Base-by-base conservation (phyloP, 2,329 filamentous ascomycete species). In the Aspergillus sclerotialis region DNA sequence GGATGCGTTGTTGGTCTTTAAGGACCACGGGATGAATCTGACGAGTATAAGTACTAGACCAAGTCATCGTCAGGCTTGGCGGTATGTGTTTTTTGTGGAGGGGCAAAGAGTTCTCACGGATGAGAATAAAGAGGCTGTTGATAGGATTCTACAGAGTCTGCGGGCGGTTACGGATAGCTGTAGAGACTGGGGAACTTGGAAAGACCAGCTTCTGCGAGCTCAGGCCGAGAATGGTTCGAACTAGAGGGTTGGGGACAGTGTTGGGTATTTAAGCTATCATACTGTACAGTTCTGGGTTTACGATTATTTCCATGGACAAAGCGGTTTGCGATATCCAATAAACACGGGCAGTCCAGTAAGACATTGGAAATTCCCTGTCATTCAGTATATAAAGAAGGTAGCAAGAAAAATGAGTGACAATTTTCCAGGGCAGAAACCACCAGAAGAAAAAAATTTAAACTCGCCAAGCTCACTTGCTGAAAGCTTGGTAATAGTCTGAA, bases 71-170 rank as follows among this genome's bases (percentile, higher is more conserved):
- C 65, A 69, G 46, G 78, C 83, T 13, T 96, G 94, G 76, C 80
- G 93, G 57, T 96, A 96, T 64, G 76, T 95, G 24, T 95, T 96
- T 65, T 89, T 96, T 55, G 80, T 95, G 18, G 90, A 96, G 68
- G 88, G 94, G 50, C 76, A 83, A 56, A 82, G 83, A 10, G 39
- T 43, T n/a, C 40, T 46, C 5, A 49, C 49, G 8, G 40, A 39
- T 14, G 46, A 55, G 32, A 51, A 52, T 35, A 41, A 42, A 32
- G 53, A 56, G 14, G 45, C 48, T 8, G 56, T 56, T 18, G 36
- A 53, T 5, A 43, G 45, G 7, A 50, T 64, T 28, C 40, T 67
- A 32, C 24, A 46, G 23, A 55, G 58, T 28, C 36, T 68, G 29
- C 43, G 43, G 13, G 37, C 45, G 30, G 60, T 58, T 28, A 66